Evolutionary conservation across 768 basidiomycete genomes (phyloP), one percentile per base, ranked within the genome.

Genomic region (Floccularia luteovirens): DNA sequence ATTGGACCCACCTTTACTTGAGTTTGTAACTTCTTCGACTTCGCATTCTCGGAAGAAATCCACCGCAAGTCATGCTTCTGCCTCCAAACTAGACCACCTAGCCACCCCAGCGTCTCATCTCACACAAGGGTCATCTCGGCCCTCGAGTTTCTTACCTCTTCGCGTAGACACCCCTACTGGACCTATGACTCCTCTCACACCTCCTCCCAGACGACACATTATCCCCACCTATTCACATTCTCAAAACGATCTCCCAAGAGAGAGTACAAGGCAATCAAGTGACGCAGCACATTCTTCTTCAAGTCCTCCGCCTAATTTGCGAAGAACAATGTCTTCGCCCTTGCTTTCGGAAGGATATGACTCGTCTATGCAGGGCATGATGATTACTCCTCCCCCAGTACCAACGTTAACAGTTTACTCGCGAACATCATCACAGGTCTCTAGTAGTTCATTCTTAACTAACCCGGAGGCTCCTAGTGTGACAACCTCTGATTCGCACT

Each of bases 91-190:
- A n/a, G n/a, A n/a, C n/a, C n/a, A n/a, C n/a, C n/a, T n/a, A n/a
- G n/a, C n/a, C n/a, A n/a, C n/a, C n/a, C 42, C 25, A 25, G 30
- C 38, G 31, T 38, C 47, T 11, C 57, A 56, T 28, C 58, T 63
- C 43, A 33, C 19, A 20, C 55, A 51, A 43, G 51, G 54, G 8
- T 54, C 53, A 41, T 64, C 67, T 25, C 58, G 61, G 24, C 58
- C 62, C 35, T 60, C 68, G 4, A 73, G 64, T 44, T 67, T 67
- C 31, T 59, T 73, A 27, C 75, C 76, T 16, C 46, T 62, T 24
- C 77, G 84, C 12, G 78, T 74, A 11, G 80, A 81, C 44, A 85
- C 81, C 0, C 86, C 85, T 10, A 55, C 64, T 11, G 74, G 69
- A 7, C 76, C 69, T 16, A 60, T 79, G 45, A 75, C 70, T 1